Evolutionary conservation across 2,329 filamentous ascomycete species (phyloP).

Genomic region (Zarea fungicola): DNA sequence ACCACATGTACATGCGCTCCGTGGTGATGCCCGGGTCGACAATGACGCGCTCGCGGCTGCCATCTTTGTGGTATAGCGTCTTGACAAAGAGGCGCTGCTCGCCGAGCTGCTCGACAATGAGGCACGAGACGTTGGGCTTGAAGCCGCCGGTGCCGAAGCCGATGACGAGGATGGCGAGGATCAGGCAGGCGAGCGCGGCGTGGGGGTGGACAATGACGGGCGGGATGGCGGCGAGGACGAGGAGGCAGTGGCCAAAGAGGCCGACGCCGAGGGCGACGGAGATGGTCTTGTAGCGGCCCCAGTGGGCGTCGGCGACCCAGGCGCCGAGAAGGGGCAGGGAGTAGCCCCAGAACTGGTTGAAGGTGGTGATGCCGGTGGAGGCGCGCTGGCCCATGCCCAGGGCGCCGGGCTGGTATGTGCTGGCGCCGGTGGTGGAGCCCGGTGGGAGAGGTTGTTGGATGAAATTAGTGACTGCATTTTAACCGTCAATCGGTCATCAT

Average conservation of each 20-base stretch:
- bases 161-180: conserved; percentile 51
- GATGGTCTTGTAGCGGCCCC: conserved; percentile 66
- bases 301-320: conserved; percentile 49
- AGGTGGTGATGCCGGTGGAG: conserved; percentile 37
- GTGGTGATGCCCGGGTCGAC: conserved; percentile 60
- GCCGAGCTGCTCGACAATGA: conserved; percentile 61
- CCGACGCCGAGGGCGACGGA: conserved; percentile 55
- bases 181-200: conserved; percentile 56
- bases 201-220: conserved; percentile 50
- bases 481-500: too few relatives aligned
- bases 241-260: conserved; percentile 60
- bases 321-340: conserved; percentile 53
- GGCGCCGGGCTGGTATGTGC: conserved; percentile 43
- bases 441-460: conserved; percentile 53
- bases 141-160: conserved; percentile 67
- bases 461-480: conserved; percentile 53
- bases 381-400: conserved; percentile 53
- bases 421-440: conserved; percentile 50
- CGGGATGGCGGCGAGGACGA: conserved; percentile 62
- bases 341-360: conserved; percentile 58
- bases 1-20: conserved; percentile 61
- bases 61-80: conserved; percentile 37
- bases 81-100: conserved; percentile 50
- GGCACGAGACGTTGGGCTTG: conserved; percentile 66
- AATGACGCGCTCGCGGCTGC: conserved; percentile 62